Conservation (phyloP, 2,329 filamentous ascomycete genomes). For the Neonectria sp. region DNA sequence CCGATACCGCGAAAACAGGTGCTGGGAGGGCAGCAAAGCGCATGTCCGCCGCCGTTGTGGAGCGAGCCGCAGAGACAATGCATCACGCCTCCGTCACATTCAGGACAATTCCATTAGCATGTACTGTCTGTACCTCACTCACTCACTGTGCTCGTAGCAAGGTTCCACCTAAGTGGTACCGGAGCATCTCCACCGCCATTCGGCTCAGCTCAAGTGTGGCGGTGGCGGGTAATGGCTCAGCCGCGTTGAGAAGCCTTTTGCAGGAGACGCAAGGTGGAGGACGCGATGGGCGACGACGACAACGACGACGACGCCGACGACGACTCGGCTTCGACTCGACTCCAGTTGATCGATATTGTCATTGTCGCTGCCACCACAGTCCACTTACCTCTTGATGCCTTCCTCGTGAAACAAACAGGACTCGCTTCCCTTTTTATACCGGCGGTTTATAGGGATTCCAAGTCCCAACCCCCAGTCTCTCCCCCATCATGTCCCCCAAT, state of each 20-base stretch:
- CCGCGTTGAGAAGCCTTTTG: background rate
- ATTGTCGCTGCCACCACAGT: background rate
- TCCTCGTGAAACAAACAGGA: slow-evolving; percentile 33
- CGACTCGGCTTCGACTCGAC: background rate
- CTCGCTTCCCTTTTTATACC: slow-evolving; percentile 19
- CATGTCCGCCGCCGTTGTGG: slow-evolving; percentile 6
- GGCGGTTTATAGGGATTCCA: background rate
- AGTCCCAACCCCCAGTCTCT: slow-evolving; percentile 21
- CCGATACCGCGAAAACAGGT: background rate
- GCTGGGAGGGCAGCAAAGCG: background rate
- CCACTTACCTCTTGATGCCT: slow-evolving; percentile 8
- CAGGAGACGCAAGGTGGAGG: background rate
- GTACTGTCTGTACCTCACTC: background rate
- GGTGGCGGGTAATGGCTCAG: background rate
- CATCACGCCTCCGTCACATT: background rate
- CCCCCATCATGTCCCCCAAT: slow-evolving; percentile 27
- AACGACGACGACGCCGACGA: background rate
- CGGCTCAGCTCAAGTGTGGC: background rate
- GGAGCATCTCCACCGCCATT: background rate
- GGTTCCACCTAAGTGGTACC: background rate
- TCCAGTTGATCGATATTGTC: background rate
- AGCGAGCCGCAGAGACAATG: slow-evolving; percentile 3
- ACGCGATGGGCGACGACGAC: background rate
- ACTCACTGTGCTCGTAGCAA: background rate
- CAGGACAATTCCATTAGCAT: background rate